These are phyloP conservation scores for Colletotrichum gloeosporioides DNA, from an alignment of 2,329 filamentous ascomycete species.

Conservation along the genomic window DNA sequence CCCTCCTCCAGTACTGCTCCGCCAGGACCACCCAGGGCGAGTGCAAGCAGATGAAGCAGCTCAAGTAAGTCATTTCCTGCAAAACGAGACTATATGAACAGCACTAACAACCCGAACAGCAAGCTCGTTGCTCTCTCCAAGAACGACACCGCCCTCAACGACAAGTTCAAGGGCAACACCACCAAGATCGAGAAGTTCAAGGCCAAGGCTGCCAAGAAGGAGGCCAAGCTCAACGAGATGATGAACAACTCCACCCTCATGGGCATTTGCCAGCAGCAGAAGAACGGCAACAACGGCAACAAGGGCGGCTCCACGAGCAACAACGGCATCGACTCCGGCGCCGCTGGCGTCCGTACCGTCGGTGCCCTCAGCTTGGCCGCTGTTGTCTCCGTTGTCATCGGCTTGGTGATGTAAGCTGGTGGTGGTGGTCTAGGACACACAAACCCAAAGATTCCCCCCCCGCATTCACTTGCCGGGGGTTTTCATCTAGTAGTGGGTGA, in stretches of 20 bases:
- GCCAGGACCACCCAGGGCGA: constrained; percentile 6
- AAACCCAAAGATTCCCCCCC: not conserved
- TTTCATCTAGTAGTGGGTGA: not conserved
- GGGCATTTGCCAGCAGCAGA: constrained; percentile 21
- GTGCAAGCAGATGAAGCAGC: constrained; percentile 7
- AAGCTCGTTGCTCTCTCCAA: constrained; percentile 15
- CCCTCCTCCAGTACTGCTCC: constrained; percentile 14
- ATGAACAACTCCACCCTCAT: constrained; percentile 39
- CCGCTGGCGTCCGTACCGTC: not conserved
- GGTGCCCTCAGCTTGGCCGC: constrained; percentile 13
- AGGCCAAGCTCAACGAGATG: constrained; percentile 25
- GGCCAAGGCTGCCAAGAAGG: constrained; percentile 27
- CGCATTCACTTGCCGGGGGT: not conserved
- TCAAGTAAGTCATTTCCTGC: not conserved
- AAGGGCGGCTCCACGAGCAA: constrained; percentile 3
- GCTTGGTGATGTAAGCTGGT: constrained; percentile 11
- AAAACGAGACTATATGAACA: no score
- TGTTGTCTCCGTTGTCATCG: constrained; percentile 6
- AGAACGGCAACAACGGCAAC: constrained; percentile 7
- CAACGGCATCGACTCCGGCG: constrained; percentile 16
- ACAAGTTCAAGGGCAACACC: constrained; percentile 38
- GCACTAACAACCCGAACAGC: not conserved
- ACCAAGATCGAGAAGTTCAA: constrained; percentile 38
- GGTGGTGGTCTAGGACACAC: not conserved
- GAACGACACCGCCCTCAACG: constrained; percentile 27